These are phyloP conservation scores for Juglanconis sp. DNA, from an alignment of 2,329 filamentous ascomycete genomes.

Conservation along the genomic window DNA sequence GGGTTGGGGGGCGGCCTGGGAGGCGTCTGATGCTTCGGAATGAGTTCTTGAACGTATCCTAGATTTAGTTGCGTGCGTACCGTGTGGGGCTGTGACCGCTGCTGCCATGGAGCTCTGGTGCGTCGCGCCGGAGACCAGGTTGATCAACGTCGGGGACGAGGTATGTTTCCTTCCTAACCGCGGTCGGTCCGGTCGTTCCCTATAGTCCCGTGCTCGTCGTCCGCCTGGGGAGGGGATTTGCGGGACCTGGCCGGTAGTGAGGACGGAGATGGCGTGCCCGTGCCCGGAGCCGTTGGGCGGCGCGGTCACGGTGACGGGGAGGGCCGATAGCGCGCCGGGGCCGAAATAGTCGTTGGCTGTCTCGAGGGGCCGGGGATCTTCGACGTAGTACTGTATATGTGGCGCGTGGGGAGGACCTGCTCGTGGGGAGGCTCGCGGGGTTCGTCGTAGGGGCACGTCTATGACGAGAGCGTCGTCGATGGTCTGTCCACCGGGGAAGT, in stretches of 20 bases:
- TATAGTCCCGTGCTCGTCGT: conserved; percentile 51
- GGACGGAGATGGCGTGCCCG: conserved; percentile 63
- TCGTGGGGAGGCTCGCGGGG: conserved; percentile 77
- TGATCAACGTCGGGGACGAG: conserved; percentile 71
- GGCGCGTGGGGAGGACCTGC: conserved; percentile 42
- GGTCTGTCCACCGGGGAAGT: conserved; percentile 81
- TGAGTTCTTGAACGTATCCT: conserved; percentile 55
- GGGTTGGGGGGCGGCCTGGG: conserved; percentile 40
- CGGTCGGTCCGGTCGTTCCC: conserved; percentile 57
- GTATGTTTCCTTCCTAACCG: conserved; percentile 70
- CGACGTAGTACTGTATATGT: conserved; percentile 50
- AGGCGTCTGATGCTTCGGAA: conserved; percentile 53
- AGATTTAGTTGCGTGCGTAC: conserved; percentile 36
- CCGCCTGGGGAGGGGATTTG: conserved; percentile 80
- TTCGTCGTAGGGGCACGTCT: conserved; percentile 73
- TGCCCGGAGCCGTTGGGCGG: conserved; percentile 32
- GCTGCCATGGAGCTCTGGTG: conserved; percentile 34
- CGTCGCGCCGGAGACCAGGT: conserved; percentile 48
- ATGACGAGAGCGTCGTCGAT: conserved; percentile 90
- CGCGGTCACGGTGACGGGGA: conserved; percentile 37
- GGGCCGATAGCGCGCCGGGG: conserved; percentile 47
- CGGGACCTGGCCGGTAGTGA: conserved; percentile 77
- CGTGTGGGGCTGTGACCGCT: conserved; percentile 28
- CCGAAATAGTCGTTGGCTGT: conserved; percentile 80
- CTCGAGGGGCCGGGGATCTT: conserved; percentile 65